A percentile compares a stretch with the other conserved stretches of the same genome.
Evolutionary conservation across 192 early-diverging fungal species (phyloP).

Genomic region (Gaertneriomyces sp.): DNA sequence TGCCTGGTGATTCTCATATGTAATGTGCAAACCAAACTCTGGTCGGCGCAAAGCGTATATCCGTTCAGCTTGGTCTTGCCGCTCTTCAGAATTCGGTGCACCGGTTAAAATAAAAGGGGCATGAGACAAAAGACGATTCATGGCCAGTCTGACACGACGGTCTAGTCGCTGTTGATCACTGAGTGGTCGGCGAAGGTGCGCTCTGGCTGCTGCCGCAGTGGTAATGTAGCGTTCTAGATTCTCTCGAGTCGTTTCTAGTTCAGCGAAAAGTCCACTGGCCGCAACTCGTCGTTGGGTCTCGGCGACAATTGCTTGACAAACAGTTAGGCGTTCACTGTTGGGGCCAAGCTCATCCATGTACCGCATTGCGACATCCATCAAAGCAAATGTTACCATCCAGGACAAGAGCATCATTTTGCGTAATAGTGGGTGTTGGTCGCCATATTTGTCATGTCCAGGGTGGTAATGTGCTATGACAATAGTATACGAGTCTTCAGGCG

Average conservation of each 20-base stretch:
- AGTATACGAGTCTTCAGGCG: constrained; percentile 5
- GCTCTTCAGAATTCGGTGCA: background rate
- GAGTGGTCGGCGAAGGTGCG: background rate
- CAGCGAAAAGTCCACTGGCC: constrained; percentile 3
- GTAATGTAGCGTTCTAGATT: constrained; percentile 2
- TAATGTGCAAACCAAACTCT: background rate
- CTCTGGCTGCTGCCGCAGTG: background rate
- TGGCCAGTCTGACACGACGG: constrained; percentile 1
- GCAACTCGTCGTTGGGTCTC: background rate
- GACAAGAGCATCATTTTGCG: constrained; percentile 14
- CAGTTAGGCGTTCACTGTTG: background rate
- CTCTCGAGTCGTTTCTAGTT: constrained; percentile 1
- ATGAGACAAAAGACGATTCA: constrained; percentile 2
- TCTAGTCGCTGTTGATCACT: background rate
- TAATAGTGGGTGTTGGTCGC: constrained; percentile 9
- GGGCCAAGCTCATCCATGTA: background rate
- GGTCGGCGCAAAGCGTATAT: background rate
- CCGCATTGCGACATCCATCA: constrained; percentile 13
- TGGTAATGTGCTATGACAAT: constrained; percentile 14
- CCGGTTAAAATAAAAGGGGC: background rate
- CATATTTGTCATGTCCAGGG: constrained; percentile 23
- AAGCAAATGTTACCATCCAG: constrained; percentile 27
- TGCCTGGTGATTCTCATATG: background rate
- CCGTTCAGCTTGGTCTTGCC: constrained; percentile 3
- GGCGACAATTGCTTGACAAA: background rate